Percentiles rank a stretch among this genome's conserved stretches.
These are phyloP conservation scores for Colletotrichum tanaceti DNA, from an alignment of 2,329 filamentous ascomycete genomes.

Conservation along the genomic window DNA sequence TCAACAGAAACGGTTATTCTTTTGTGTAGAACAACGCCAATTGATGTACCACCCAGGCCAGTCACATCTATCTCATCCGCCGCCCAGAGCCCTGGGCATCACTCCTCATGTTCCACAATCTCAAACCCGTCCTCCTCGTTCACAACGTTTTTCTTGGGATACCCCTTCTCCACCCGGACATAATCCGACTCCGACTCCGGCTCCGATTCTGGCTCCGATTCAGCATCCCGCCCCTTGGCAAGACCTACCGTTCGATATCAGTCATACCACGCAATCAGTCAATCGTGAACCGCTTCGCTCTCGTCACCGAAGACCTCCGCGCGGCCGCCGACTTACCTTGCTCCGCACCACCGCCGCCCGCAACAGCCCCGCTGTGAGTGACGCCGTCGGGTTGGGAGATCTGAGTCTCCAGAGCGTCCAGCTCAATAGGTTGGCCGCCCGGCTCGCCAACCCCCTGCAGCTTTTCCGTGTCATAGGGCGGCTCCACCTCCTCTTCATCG, in stretches of 20 bases:
- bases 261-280: not conserved
- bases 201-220: not conserved
- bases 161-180: not conserved
- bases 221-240: not conserved
- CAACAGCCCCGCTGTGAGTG: not conserved
- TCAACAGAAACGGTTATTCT: too few species aligned
- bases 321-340: constrained; percentile 11
- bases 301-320: not conserved
- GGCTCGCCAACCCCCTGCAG: not conserved
- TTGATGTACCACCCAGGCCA: too few species aligned
- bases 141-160: not conserved
- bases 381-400: not conserved
- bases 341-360: not conserved
- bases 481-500: not conserved
- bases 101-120: not conserved
- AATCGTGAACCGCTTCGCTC: not conserved
- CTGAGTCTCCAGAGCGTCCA: not conserved
- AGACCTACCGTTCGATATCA: constrained; percentile 4
- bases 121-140: constrained; percentile 9
- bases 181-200: not conserved
- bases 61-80: not conserved
- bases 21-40: not conserved
- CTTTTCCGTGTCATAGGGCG: not conserved
- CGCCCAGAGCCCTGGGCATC: not conserved
- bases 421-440: not conserved